phyloP scores from a whole-genome alignment of 441 rosid genomes.

The Populus tomentosa region DNA sequence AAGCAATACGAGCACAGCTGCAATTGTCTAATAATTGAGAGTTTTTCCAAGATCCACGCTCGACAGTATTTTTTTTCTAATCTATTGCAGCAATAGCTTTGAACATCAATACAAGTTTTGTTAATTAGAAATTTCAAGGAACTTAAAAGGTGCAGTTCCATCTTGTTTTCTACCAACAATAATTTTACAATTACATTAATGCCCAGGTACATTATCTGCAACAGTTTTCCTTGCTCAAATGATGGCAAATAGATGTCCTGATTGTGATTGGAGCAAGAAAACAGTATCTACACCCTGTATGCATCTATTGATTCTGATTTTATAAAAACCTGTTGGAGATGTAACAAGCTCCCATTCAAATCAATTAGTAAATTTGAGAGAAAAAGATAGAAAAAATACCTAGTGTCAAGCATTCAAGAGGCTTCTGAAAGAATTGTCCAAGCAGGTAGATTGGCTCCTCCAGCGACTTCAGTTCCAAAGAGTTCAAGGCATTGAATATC shows the following conservation, averaged over 20 bases:
- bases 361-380: neutral
- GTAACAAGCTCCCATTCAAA: constrained; percentile 4
- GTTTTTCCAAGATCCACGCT: neutral
- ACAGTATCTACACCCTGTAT: no score
- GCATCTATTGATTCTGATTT: neutral
- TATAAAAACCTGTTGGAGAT: no score
- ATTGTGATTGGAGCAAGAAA: neutral
- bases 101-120: neutral
- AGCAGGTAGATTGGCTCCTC: no score
- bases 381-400: neutral
- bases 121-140: neutral
- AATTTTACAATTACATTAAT: neutral
- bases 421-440: no score
- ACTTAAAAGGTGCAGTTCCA: neutral
- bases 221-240: neutral
- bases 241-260: neutral
- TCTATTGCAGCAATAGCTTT: neutral
- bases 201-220: neutral
- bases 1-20: neutral
- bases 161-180: neutral
- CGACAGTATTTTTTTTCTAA: neutral
- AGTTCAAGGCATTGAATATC: no score
- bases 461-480: no score
- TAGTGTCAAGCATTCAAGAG: no score
- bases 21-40: neutral